phyloP scores from a whole-genome alignment of 202 grass and related monocot species.

The Cymbopogon flexuosus region DNA sequence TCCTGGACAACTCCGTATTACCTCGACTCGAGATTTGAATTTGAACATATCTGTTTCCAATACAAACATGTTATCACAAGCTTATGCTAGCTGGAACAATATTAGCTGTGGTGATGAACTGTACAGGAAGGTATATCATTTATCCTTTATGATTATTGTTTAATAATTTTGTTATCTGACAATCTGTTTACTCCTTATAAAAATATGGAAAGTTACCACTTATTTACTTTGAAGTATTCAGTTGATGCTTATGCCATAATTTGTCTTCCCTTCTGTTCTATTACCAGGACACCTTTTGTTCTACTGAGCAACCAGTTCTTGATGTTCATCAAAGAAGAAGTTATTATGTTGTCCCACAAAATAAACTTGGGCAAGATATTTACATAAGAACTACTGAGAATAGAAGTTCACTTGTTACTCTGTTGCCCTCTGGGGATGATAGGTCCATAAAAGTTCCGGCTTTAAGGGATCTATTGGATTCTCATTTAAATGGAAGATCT shows the following conservation, averaged over 20 bases:
- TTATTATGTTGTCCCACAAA: constrained; percentile 85
- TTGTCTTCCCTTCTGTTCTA: constrained; percentile 30
- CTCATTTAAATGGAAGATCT: constrained; percentile 56
- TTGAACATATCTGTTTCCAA: constrained; percentile 89
- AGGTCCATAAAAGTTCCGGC: constrained; percentile 86
- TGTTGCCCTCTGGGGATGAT: constrained; percentile 75
- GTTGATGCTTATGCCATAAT: constrained; percentile 1
- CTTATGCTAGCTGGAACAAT: constrained; percentile 97
- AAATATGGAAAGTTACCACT: background rate
- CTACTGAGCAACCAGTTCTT: constrained; percentile 53
- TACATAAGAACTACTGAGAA: constrained; percentile 63
- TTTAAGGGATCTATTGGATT: constrained; percentile 68
- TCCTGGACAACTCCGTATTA: constrained; percentile 65
- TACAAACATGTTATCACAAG: constrained; percentile 93
- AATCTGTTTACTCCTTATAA: background rate
- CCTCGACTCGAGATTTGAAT: constrained; percentile 85
- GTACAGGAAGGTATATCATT: constrained; percentile 55
- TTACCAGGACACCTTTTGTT: constrained; percentile 60
- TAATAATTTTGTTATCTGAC: background rate
- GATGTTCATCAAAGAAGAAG: constrained; percentile 81
- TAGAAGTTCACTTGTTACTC: constrained; percentile 59
- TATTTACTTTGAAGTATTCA: constrained; percentile 5
- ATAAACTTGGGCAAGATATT: constrained; percentile 92
- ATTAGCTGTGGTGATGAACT: constrained; percentile 78
- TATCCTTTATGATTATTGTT: background rate